phyloP scores from a whole-genome alignment of 345 rosid genomes.

The Psidium friedrichsthalianum region DNA sequence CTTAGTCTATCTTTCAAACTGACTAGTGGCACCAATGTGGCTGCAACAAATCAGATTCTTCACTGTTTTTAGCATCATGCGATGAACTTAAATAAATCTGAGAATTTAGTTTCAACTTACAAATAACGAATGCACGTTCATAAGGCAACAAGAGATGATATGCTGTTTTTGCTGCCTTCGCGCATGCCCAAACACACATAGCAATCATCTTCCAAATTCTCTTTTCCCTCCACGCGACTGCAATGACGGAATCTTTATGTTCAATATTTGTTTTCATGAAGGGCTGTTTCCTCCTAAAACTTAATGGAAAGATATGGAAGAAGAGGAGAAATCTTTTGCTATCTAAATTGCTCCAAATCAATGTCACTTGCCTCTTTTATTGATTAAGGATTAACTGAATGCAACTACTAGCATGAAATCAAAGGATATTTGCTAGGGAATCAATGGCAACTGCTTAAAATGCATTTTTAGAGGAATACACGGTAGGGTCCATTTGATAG shows the following conservation, averaged over 20 bases:
- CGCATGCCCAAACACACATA: neutral
- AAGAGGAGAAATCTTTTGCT: neutral
- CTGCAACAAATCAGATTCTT: neutral
- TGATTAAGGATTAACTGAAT: neutral
- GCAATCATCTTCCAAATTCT: neutral
- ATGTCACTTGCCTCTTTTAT: neutral
- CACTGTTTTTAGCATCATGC: neutral
- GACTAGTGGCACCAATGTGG: neutral
- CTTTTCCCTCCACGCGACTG: neutral
- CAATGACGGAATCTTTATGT: neutral
- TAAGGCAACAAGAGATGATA: neutral
- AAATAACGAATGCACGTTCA: neutral
- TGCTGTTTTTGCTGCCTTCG: neutral
- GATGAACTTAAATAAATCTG: neutral
- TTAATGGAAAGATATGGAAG: neutral
- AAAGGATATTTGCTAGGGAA: neutral
- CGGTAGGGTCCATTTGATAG: neutral
- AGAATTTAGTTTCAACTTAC: neutral
- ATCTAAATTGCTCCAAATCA: neutral
- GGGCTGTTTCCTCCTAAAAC: neutral
- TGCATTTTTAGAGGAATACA: neutral
- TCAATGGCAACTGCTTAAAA: neutral
- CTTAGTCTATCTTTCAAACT: neutral
- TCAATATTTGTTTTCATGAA: neutral
- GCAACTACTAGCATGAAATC: neutral